Base-by-base conservation (phyloP, 139 green algal genomes). In the Chlorella sorokiniana region DNA sequence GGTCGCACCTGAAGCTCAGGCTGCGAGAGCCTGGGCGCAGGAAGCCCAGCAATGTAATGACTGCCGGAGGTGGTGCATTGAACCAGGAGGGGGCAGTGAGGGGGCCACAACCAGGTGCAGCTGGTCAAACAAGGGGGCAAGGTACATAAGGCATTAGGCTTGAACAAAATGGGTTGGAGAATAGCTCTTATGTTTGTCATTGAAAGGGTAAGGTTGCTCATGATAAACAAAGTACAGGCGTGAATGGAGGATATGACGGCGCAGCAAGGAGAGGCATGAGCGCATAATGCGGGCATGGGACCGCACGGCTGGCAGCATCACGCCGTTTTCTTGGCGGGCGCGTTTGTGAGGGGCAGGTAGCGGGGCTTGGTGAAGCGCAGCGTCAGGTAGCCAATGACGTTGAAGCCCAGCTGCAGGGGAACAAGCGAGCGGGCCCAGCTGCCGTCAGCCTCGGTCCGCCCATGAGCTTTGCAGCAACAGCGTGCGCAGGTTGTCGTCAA, bases 341-440 rank as follows among this genome's bases (percentile, higher is more conserved):
- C n/a, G 10, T 27, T 54, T 9, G 41, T 56, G 18, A 87, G 68
- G 35, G 83, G 83, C 78, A 87, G 64, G 48, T 59, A 85, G 48
- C 64, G 81, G 27, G 79, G 76, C 56, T 87, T 87, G 38, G 78
- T 78, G 41, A 77, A 51, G 37, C 85, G 73, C 40, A 89, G 68
- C 8, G 82, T 40, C 44, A 88, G 59, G 48, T 89, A 89, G 51
- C 81, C 85, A 18, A 89, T 38, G 9, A 54, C 18, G 81, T 89
- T 89, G 61, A 70, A 79, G 6, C 51, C 71, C 14, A 69, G 10
- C 73, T 79, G 73, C 38, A 77, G 14, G 10, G 2, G 22, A 6
- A 22, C 22, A 31, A n/a, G 45, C 27, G 27, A 33, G 18, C 3
- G 9, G 25, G 25, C 18, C 6, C 59, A 65, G 52, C 52, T n/a